These are phyloP conservation scores for Mucor sp. DNA, from an alignment of 371 early-diverging fungal genomes.

Conservation along the genomic window DNA sequence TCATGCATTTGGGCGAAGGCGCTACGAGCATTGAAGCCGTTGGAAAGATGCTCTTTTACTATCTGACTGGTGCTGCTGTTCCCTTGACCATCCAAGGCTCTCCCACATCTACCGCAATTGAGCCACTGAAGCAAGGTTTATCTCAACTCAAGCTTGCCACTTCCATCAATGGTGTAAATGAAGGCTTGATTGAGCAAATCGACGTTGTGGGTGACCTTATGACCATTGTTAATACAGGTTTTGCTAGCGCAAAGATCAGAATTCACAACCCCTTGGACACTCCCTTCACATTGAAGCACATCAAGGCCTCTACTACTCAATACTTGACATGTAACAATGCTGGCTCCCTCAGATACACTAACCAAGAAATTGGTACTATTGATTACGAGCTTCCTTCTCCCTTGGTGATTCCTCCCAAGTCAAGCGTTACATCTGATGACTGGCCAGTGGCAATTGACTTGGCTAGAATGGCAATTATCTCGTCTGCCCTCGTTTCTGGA, in stretches of 20 bases:
- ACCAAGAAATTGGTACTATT: constrained; percentile 19
- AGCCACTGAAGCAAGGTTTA: constrained; percentile 48
- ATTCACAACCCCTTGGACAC: constrained; percentile 53
- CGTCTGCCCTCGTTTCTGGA: constrained; percentile 3
- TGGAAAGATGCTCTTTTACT: constrained; percentile 31
- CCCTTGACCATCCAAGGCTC: constrained; percentile 47
- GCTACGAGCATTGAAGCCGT: constrained; percentile 25
- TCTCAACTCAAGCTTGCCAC: constrained; percentile 39
- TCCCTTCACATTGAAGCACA: constrained; percentile 30
- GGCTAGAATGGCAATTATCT: neutral
- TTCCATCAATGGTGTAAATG: constrained; percentile 36
- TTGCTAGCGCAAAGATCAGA: constrained; percentile 32
- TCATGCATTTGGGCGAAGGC: constrained; percentile 34
- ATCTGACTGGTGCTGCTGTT: constrained; percentile 44
- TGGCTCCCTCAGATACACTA: neutral
- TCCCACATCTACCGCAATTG: constrained; percentile 36
- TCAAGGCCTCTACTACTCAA: constrained; percentile 28
- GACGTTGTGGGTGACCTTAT: constrained; percentile 1
- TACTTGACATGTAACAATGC: neutral
- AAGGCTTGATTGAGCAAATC: constrained; percentile 34
- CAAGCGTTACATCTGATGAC: neutral
- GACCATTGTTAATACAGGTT: neutral
- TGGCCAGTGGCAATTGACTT: constrained; percentile 13
- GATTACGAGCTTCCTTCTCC: constrained; percentile 23
- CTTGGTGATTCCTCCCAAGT: constrained; percentile 18